Percentiles rank a stretch among this genome's conserved stretches.
These are phyloP conservation scores for Hyphodiscus sp. DNA, from an alignment of 2,329 filamentous ascomycete species.

Conservation along the genomic window DNA sequence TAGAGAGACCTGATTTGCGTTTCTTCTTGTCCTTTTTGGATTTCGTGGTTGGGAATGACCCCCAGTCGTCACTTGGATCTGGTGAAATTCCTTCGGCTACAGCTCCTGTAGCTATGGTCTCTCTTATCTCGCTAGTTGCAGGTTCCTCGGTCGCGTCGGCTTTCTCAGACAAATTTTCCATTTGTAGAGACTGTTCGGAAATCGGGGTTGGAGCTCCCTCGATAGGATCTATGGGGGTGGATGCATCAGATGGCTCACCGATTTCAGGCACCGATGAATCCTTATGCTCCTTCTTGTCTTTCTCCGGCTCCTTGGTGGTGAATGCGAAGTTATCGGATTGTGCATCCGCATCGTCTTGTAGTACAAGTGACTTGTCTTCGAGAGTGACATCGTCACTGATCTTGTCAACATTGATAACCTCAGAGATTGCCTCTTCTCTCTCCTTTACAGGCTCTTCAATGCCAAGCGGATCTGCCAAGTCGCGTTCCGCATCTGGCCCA, in stretches of 20 bases:
- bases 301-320: slow-evolving; percentile 17
- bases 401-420: background rate
- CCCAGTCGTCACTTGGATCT: slow-evolving; percentile 12
- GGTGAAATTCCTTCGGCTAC: background rate
- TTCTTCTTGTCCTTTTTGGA: slow-evolving; percentile 21
- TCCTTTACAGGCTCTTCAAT: background rate
- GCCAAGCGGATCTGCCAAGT: background rate
- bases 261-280: background rate
- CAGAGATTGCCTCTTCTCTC: background rate
- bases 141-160: background rate
- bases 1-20: slow-evolving; percentile 13
- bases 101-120: slow-evolving; percentile 3
- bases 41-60: slow-evolving; percentile 8
- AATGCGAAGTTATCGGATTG: background rate
- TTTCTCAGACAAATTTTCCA: background rate
- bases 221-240: background rate
- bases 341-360: background rate
- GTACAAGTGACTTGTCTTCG: background rate
- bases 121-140: background rate
- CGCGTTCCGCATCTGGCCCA: background rate
- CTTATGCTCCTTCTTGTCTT: slow-evolving; percentile 23
- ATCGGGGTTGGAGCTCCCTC: slow-evolving; percentile 4
- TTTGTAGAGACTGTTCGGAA: background rate
- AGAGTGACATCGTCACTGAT: background rate
- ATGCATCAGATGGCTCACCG: background rate